Evolutionary conservation across 192 early-diverging fungal species (phyloP).

Genomic region (Kappamyces sp.): DNA sequence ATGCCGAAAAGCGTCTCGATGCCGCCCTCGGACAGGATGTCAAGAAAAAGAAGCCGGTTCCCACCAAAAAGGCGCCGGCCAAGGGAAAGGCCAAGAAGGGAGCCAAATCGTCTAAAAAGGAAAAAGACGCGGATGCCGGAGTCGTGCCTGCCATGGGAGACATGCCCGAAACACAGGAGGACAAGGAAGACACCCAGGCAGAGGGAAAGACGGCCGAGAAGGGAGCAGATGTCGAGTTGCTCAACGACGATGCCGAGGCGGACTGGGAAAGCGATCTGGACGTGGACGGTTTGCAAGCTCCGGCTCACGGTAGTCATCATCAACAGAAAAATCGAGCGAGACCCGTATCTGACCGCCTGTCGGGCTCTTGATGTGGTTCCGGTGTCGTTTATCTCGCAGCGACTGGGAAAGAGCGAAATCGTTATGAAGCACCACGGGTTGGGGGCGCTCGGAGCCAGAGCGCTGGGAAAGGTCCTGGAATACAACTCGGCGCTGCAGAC

Average conservation of each 20-base stretch:
- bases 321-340: slow-evolving; percentile 23
- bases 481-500: slow-evolving; percentile 26
- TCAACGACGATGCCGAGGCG: slow-evolving; percentile 10
- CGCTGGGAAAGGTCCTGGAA: slow-evolving; percentile 41
- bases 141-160: too few species aligned
- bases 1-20: slow-evolving; percentile 9
- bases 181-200: neutral
- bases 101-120: slow-evolving; percentile 5
- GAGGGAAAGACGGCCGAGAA: neutral
- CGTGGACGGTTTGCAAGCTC: neutral
- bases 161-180: neutral
- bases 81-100: slow-evolving; percentile 13
- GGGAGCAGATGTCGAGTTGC: neutral
- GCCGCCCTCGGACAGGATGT: slow-evolving; percentile 5
- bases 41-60: slow-evolving; percentile 4
- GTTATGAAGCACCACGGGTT: slow-evolving; percentile 43
- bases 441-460: slow-evolving; percentile 42
- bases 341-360: slow-evolving; percentile 40
- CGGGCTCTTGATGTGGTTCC: slow-evolving; percentile 41
- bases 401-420: slow-evolving; percentile 27
- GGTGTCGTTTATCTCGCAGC: slow-evolving; percentile 29
- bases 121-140: neutral
- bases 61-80: neutral
- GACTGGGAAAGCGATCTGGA: slow-evolving; percentile 15
- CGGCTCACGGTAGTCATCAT: slow-evolving; percentile 18